Conservation (phyloP, 225 moss, liverwort and hornwort genomes). For the Straminergon stramineum region DNA sequence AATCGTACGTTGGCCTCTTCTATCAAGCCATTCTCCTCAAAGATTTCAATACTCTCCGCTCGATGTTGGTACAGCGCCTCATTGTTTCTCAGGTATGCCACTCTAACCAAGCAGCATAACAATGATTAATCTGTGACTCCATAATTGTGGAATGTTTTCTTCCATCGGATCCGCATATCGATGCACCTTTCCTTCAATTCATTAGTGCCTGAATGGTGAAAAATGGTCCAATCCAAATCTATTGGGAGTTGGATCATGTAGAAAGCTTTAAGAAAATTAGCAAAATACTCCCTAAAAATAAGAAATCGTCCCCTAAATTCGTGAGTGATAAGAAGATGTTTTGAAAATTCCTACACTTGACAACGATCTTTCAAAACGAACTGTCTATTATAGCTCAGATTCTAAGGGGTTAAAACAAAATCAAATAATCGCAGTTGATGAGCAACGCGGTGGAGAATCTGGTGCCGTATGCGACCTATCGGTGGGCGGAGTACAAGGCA, state of each 20-base stretch:
- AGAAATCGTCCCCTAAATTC: not conserved
- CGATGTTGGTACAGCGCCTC: slow-evolving; percentile 51
- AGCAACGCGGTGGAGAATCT: slow-evolving; percentile 85
- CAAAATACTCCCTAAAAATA: not conserved
- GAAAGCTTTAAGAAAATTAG: not conserved
- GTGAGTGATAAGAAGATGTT: not conserved
- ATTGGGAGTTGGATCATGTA: not conserved
- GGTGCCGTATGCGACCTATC: slow-evolving; percentile 77
- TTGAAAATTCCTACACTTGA: not conserved
- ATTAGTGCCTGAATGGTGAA: not conserved
- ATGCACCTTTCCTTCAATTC: not conserved
- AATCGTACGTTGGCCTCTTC: slow-evolving; percentile 58
- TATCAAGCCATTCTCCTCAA: slow-evolving; percentile 46
- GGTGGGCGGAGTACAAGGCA: slow-evolving; percentile 74
- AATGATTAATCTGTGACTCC: not conserved
- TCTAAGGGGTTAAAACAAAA: not conserved
- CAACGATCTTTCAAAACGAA: not conserved
- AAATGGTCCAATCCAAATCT: not conserved
- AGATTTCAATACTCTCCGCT: slow-evolving; percentile 47
- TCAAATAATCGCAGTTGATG: slow-evolving; percentile 43
- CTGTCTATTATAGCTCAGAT: not conserved
- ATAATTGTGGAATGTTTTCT: not conserved
- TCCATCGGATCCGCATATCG: not conserved
- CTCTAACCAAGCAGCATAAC: not conserved
- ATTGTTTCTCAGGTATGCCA: slow-evolving; percentile 42